A percentile compares a stretch with the other conserved stretches of the same genome.
phyloP scores from a whole-genome alignment of 2,329 filamentous ascomycete species.

The Epichloe gansuensis region DNA sequence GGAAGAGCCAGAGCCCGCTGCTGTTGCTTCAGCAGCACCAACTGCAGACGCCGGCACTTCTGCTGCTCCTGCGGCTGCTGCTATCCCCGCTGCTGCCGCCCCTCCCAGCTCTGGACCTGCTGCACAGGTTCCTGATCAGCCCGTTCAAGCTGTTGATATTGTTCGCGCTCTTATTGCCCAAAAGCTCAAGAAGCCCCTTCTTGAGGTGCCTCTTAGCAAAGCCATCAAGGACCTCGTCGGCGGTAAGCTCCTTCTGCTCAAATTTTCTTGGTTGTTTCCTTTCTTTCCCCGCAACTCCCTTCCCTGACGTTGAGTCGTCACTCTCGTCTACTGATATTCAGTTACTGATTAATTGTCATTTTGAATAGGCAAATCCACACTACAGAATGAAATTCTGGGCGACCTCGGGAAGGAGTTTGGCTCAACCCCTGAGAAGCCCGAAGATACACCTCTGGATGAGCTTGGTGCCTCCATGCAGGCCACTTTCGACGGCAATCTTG shows the following conservation, averaged over 20 bases:
- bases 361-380: conserved; percentile 79
- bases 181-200: conserved; percentile 89
- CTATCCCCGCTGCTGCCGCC: conserved; percentile 42
- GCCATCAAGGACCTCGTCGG: conserved; percentile 98
- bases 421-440: conserved; percentile 93
- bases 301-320: too few species aligned
- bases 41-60: conserved; percentile 41
- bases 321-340: not conserved
- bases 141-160: conserved; percentile 81
- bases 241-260: conserved; percentile 47
- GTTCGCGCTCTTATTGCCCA: conserved; percentile 83
- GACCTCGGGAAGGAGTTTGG: conserved; percentile 98
- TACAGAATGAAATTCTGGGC: conserved; percentile 97
- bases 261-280: not conserved
- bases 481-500: conserved; percentile 97
- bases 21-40: conserved; percentile 35
- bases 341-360: conserved; percentile 5
- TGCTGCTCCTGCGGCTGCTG: conserved; percentile 40
- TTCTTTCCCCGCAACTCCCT: not conserved
- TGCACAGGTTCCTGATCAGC: conserved; percentile 72
- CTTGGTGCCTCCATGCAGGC: conserved; percentile 90
- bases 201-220: conserved; percentile 85
- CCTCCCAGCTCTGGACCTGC: conserved; percentile 72
- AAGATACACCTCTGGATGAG: conserved; percentile 94
- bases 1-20: conserved; percentile 64